These are phyloP conservation scores for Fusarium lateritium DNA, from an alignment of 2,329 filamentous ascomycete species.

Conservation along the genomic window DNA sequence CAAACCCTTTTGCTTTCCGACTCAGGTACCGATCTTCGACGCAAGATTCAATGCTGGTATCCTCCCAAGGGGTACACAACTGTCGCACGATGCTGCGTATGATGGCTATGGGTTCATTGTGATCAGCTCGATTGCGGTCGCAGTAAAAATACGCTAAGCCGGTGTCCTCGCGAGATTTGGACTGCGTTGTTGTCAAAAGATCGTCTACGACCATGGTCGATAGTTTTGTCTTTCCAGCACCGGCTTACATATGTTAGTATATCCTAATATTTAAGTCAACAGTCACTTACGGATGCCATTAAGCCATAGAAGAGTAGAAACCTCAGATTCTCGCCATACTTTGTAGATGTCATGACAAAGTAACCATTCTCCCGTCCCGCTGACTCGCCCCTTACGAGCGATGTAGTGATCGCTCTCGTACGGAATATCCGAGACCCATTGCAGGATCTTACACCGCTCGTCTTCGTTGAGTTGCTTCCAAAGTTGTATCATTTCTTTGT, in stretches of 20 bases:
- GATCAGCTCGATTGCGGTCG: slow-evolving; percentile 16
- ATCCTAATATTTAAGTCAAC: too few species aligned
- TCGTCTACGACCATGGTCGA: slow-evolving; percentile 24
- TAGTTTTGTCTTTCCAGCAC: slow-evolving; percentile 33
- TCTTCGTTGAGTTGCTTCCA: slow-evolving; percentile 17
- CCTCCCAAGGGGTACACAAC: slow-evolving; percentile 5
- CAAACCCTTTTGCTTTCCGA: slow-evolving; percentile 12
- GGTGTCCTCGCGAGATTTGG: neutral
- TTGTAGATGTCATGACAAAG: slow-evolving; percentile 13
- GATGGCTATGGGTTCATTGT: slow-evolving; percentile 22
- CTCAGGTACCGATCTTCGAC: slow-evolving; percentile 8
- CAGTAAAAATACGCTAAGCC: slow-evolving; percentile 41
- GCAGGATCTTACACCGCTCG: slow-evolving; percentile 21
- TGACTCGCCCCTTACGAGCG: slow-evolving; percentile 10
- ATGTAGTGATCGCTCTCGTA: slow-evolving; percentile 26
- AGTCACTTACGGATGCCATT: slow-evolving; percentile 22
- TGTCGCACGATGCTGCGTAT: slow-evolving; percentile 37
- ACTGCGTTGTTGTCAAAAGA: neutral
- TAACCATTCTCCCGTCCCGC: slow-evolving; percentile 24
- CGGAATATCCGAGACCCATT: slow-evolving; percentile 30
- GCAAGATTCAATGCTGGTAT: slow-evolving; percentile 2
- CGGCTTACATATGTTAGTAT: slow-evolving; percentile 12
- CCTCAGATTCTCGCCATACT: slow-evolving; percentile 9
- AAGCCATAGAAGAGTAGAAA: slow-evolving; percentile 11
- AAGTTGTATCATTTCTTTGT: slow-evolving; percentile 3